A percentile compares a stretch with the other conserved stretches of the same genome.
Conservation (phyloP, 192 early-diverging fungal species). For the Coemansia javaensis region DNA sequence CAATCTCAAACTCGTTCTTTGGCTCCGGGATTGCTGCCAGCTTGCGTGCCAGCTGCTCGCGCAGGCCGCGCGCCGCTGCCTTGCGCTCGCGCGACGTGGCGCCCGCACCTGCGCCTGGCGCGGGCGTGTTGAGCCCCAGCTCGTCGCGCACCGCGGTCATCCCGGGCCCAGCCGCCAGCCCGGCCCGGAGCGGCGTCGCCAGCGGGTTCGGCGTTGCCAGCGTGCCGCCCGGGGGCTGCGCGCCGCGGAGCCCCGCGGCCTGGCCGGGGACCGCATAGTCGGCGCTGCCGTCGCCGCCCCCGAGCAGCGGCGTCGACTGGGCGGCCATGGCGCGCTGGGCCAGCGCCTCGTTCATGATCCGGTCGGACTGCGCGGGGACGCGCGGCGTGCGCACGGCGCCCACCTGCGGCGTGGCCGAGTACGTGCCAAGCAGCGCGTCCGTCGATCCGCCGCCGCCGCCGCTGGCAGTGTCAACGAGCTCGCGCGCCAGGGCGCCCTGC, state of each 20-base stretch:
- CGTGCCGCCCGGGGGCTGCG: constrained; percentile 53
- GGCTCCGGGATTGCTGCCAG: constrained; percentile 77
- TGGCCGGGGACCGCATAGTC: no score
- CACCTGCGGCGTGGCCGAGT: constrained; percentile 52
- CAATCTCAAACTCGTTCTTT: constrained; percentile 89
- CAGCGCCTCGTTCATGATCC: constrained; percentile 71
- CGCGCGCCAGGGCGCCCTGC: constrained; percentile 68
- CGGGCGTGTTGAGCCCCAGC: constrained; percentile 56
- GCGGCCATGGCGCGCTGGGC: constrained; percentile 72
- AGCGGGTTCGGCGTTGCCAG: constrained; percentile 80
- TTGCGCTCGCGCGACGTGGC: constrained; percentile 70
- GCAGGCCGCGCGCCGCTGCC: constrained; percentile 44
- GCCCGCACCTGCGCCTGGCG: constrained; percentile 20
- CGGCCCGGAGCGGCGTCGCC: not conserved
- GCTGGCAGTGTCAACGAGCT: constrained; percentile 63
- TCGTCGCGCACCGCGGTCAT: constrained; percentile 61
- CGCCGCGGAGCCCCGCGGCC: constrained; percentile 59
- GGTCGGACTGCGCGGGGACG: constrained; percentile 56
- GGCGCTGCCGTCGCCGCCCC: constrained; percentile 55
- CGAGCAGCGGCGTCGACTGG: constrained; percentile 81
- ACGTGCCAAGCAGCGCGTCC: constrained; percentile 67
- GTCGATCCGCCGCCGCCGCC: constrained; percentile 54
- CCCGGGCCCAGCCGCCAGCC: constrained; percentile 47
- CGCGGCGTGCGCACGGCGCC: constrained; percentile 44
- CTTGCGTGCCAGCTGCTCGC: constrained; percentile 66